Evolutionary conservation across 495 filamentous ascomycete genomes (phyloP).

Genomic region (Lasiosphaeria miniovina): DNA sequence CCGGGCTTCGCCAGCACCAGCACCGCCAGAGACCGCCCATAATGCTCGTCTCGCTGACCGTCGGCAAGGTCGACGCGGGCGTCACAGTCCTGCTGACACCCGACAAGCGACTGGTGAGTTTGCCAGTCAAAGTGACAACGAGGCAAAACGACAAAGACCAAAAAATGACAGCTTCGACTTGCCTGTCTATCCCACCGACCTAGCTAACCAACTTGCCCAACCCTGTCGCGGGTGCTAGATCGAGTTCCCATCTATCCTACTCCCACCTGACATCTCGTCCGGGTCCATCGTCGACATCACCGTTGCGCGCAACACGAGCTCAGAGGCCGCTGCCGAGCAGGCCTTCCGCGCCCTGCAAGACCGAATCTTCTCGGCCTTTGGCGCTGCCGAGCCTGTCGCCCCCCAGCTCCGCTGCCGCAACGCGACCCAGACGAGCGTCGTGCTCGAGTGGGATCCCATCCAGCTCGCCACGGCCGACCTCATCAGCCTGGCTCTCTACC

Average conservation of each 20-base stretch:
- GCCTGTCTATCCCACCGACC: neutral
- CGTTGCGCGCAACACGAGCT: constrained; percentile 78
- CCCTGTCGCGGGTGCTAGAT: constrained; percentile 56
- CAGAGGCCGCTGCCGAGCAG: constrained; percentile 68
- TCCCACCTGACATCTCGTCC: constrained; percentile 88
- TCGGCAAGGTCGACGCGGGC: constrained; percentile 98
- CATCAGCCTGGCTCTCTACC: constrained; percentile 82
- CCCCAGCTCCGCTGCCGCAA: constrained; percentile 88
- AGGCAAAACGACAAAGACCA: no score
- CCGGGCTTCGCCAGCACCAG: neutral
- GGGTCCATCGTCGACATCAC: constrained; percentile 98
- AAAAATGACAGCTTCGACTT: no score
- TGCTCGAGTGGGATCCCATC: constrained; percentile 97
- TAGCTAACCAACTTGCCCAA: constrained; percentile 7
- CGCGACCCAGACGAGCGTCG: constrained; percentile 93
- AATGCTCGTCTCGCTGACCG: constrained; percentile 96
- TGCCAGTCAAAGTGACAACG: neutral
- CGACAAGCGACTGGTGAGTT: constrained; percentile 88
- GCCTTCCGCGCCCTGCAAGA: constrained; percentile 82
- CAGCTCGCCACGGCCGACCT: constrained; percentile 87
- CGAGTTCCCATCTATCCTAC: constrained; percentile 96
- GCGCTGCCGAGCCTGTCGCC: constrained; percentile 69
- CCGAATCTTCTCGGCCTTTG: constrained; percentile 82
- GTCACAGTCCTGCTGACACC: constrained; percentile 95
- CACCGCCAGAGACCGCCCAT: constrained; percentile 19